Evolutionary conservation across 2,329 filamentous ascomycete species (phyloP).

Genomic region (Hymenoscyphus fructigenus): DNA sequence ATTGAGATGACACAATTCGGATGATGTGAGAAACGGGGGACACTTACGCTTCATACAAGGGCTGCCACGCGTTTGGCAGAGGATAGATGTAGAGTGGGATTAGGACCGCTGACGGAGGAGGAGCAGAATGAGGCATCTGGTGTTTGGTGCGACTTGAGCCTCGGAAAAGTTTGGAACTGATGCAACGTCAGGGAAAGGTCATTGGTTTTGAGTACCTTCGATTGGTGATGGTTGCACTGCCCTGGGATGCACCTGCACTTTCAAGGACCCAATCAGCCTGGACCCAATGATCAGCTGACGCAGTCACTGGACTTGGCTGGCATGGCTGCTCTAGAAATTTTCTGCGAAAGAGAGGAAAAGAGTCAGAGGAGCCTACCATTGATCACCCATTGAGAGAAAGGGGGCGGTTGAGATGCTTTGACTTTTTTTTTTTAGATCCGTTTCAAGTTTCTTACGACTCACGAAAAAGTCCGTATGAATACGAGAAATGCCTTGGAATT

Average conservation of each 20-base stretch:
- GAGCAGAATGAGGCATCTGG: not conserved
- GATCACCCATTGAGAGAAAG: not conserved
- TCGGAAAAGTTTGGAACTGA: not conserved
- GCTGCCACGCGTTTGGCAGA: constrained; percentile 24
- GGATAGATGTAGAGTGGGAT: constrained; percentile 33
- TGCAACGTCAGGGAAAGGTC: not conserved
- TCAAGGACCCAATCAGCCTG: not conserved
- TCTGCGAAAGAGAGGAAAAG: not conserved
- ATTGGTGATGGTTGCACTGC: not conserved
- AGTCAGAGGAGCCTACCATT: not conserved
- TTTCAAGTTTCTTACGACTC: not conserved
- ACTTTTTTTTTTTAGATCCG: not conserved
- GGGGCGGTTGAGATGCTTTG: not conserved
- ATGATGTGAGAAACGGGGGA: not conserved
- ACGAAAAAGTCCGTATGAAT: not conserved
- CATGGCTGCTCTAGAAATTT: not conserved
- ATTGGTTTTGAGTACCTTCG: not conserved
- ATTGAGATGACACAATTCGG: not conserved
- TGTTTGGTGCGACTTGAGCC: not conserved
- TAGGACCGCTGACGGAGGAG: constrained; percentile 17
- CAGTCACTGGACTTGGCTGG: not conserved
- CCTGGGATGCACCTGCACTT: not conserved
- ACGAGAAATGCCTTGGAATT: not conserved
- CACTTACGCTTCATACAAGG: constrained; percentile 24
- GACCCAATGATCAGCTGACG: not conserved